phyloP scores from a whole-genome alignment of 345 rosid genomes.

The Turnera subulata region DNA sequence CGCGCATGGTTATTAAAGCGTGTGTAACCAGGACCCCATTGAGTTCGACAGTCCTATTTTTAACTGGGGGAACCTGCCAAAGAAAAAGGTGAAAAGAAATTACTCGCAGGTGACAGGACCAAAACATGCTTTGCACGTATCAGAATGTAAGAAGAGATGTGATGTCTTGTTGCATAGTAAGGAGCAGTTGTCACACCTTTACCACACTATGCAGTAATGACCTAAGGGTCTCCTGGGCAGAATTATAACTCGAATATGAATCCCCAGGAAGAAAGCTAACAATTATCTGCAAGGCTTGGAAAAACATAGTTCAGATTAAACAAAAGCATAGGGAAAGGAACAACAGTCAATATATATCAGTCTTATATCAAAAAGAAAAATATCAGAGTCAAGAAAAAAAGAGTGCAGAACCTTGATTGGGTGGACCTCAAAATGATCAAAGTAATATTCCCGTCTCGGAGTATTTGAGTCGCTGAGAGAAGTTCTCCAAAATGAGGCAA shows the following conservation, averaged over 20 bases:
- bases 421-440: slow-evolving; percentile 92
- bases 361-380: slow-evolving; percentile 17
- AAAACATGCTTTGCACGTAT: slow-evolving; percentile 12
- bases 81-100: slow-evolving; percentile 13
- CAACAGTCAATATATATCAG: no score
- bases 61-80: slow-evolving; percentile 71
- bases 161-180: slow-evolving; percentile 2
- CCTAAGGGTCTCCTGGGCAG: slow-evolving; percentile 85
- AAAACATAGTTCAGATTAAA: not conserved
- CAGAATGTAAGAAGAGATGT: slow-evolving; percentile 4
- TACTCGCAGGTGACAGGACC: slow-evolving; percentile 15
- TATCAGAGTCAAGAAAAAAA: slow-evolving; percentile 7
- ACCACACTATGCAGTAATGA: slow-evolving; percentile 87
- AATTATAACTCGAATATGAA: slow-evolving; percentile 78
- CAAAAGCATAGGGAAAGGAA: no score
- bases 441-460: slow-evolving; percentile 72
- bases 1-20: slow-evolving; percentile 82
- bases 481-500: slow-evolving; percentile 82
- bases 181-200: slow-evolving; percentile 47
- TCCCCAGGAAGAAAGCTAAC: slow-evolving; percentile 85
- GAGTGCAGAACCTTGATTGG: slow-evolving; percentile 72
- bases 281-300: slow-evolving; percentile 41
- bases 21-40: slow-evolving; percentile 90
- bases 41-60: slow-evolving; percentile 84
- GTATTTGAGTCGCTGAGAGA: slow-evolving; percentile 67